phyloP scores from a whole-genome alignment of 2,329 filamentous ascomycete genomes.

The Penicillium sp. region DNA sequence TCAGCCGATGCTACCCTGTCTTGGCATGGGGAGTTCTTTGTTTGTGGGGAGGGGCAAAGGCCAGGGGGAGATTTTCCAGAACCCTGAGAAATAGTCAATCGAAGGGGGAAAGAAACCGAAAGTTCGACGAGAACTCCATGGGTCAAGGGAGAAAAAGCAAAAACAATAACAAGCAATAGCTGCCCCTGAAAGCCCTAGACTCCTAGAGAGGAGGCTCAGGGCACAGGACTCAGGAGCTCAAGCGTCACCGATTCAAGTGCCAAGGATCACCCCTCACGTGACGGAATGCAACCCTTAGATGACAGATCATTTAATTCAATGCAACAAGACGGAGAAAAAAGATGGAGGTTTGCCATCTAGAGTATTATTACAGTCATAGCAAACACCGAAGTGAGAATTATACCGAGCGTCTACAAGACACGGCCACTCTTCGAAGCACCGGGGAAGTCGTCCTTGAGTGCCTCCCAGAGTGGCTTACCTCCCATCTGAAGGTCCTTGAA shows the following conservation, averaged over 20 bases:
- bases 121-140: too few relatives aligned
- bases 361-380: neutral
- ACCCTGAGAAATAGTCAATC: too few relatives aligned
- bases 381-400: neutral
- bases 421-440: slow-evolving; percentile 27
- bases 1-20: neutral
- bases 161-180: too few relatives aligned
- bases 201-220: too few relatives aligned
- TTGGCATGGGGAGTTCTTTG: neutral
- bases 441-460: slow-evolving; percentile 28
- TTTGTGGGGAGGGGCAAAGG: neutral
- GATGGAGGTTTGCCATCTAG: neutral
- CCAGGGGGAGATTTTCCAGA: neutral
- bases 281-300: neutral
- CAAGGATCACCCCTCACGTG: too few relatives aligned
- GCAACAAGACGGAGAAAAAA: neutral
- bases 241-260: too few relatives aligned
- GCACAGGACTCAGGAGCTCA: too few relatives aligned
- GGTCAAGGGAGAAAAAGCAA: too few relatives aligned
- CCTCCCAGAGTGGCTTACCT: slow-evolving; percentile 32
- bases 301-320: neutral
- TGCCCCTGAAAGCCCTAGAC: too few relatives aligned
- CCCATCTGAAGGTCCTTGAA: slow-evolving; percentile 32
- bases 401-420: slow-evolving; percentile 9
- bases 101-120: neutral